phyloP scores from a whole-genome alignment of 2,329 filamentous ascomycete genomes.

The Pseudophaeomoniella oleicola region DNA sequence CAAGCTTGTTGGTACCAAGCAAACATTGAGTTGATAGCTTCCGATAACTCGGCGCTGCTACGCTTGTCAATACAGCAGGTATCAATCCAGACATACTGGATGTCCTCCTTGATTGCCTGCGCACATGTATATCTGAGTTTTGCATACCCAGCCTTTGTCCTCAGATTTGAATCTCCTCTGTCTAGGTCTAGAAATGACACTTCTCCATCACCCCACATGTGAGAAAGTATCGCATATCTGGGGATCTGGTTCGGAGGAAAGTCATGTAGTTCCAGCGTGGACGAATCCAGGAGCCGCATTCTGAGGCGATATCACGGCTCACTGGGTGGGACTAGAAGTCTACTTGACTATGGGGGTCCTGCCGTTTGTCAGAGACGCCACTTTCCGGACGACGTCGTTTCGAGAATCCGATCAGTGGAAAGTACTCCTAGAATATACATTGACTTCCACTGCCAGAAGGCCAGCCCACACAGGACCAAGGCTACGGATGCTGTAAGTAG shows the following conservation, averaged over 20 bases:
- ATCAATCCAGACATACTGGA: conserved; percentile 10
- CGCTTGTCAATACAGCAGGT: conserved; percentile 11
- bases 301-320: too few species aligned
- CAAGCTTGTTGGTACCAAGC: conserved; percentile 9
- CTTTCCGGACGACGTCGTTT: too few species aligned
- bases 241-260: neutral
- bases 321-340: too few species aligned
- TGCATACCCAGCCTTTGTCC: neutral
- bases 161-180: too few species aligned
- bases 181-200: too few species aligned
- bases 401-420: too few species aligned
- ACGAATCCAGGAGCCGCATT: neutral
- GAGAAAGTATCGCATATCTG: conserved; percentile 2
- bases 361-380: too few species aligned
- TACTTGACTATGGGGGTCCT: too few species aligned
- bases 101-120: neutral
- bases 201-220: conserved; percentile 3
- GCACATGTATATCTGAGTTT: neutral
- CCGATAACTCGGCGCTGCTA: conserved; percentile 6
- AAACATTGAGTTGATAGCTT: conserved; percentile 8
- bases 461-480: too few species aligned
- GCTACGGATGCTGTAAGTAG: too few species aligned
- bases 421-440: too few species aligned
- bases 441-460: too few species aligned
- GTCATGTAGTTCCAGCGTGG: neutral